Percentiles rank a stretch among this genome's conserved stretches.
These are phyloP conservation scores for Helichrysum umbraculigerum DNA, from an alignment of 129 eudicot species.

Conservation along the genomic window DNA sequence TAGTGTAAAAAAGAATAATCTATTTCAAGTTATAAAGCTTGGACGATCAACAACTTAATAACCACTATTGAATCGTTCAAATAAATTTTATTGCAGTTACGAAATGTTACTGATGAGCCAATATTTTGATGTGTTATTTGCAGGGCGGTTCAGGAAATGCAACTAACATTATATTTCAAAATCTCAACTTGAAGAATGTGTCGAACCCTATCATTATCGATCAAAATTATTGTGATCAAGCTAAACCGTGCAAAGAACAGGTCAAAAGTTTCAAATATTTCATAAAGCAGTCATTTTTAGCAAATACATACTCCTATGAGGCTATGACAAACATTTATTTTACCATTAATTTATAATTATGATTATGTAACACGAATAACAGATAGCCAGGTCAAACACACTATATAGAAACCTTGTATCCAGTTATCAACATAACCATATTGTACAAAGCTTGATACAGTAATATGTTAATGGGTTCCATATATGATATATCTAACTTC, in stretches of 20 bases:
- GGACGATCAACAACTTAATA: not conserved
- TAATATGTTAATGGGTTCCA: not conserved
- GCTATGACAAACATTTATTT: not conserved
- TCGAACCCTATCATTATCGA: conserved; percentile 75
- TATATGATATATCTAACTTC: not conserved
- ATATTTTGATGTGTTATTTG: not conserved
- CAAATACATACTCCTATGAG: not conserved
- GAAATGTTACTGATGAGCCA: not conserved
- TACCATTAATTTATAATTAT: not conserved
- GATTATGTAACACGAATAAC: not conserved
- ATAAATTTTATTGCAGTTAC: too few species aligned
- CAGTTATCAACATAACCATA: not conserved
- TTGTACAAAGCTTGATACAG: not conserved
- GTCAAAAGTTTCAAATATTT: conserved; percentile 29
- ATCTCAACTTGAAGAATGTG: conserved; percentile 64
- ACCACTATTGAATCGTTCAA: not conserved
- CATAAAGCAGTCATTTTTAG: not conserved
- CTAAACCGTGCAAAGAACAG: conserved; percentile 57
- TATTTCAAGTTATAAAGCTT: not conserved
- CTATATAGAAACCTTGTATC: not conserved
- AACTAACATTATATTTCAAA: conserved; percentile 64
- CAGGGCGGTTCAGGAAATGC: conserved; percentile 96
- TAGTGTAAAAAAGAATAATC: not conserved
- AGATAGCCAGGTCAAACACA: not conserved
- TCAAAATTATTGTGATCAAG: conserved; percentile 79